Conservation (phyloP, 2,329 filamentous ascomycete species). For the Fusarium pseudonygamai region DNA sequence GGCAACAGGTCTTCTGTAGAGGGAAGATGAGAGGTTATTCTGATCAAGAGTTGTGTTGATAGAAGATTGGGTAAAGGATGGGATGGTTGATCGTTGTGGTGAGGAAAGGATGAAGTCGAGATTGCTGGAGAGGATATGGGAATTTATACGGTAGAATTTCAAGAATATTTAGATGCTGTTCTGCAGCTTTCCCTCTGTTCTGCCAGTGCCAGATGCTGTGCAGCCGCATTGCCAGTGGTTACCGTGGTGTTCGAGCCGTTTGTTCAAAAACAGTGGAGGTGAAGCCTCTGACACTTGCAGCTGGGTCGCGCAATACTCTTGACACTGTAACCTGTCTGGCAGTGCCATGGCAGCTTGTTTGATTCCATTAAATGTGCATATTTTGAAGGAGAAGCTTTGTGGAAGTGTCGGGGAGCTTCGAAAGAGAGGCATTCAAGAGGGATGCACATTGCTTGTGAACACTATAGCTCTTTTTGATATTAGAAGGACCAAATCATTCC, state of each 20-base stretch:
- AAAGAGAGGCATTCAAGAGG: background rate
- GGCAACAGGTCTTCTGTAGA: background rate
- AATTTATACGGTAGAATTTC: background rate
- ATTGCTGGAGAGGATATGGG: background rate
- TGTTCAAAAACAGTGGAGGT: background rate
- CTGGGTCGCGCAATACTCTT: accelerated
- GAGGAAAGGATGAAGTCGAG: background rate
- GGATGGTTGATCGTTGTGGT: background rate
- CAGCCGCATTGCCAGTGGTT: background rate
- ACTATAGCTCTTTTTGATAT: background rate
- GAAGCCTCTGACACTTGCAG: background rate
- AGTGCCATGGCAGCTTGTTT: background rate
- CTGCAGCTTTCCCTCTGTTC: background rate
- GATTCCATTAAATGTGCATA: accelerated
- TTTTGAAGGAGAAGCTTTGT: accelerated
- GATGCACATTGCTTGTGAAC: background rate
- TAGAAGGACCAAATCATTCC: accelerated
- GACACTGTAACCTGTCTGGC: background rate
- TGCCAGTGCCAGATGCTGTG: background rate
- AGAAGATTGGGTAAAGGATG: background rate
- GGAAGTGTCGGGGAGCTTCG: accelerated
- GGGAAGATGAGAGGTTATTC: background rate
- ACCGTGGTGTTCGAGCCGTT: background rate
- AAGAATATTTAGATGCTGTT: background rate
- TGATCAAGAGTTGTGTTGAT: background rate